Base-by-base conservation (phyloP, 345 rosid genomes). In the Camelina neglecta region DNA sequence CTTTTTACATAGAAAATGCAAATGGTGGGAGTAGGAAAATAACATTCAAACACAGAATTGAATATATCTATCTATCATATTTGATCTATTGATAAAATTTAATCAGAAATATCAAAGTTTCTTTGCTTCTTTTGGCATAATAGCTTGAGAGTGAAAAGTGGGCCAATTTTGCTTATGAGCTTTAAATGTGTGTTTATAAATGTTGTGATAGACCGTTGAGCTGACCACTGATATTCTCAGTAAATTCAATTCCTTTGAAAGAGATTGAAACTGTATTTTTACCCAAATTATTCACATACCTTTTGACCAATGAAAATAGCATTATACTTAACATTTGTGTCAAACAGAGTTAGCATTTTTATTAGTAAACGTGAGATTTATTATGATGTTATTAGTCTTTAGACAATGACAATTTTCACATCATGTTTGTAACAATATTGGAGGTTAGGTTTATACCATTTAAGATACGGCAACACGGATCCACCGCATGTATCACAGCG, bases 181-280 rank as follows among this genome's bases (percentile, higher is more conserved):
- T 60, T 50, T 75, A 60, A 75, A 75, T 68, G 64, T 60, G 63
- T 51, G 31, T 6, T 66, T 42, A 67, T 67, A 68, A 75, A 60
- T 68, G 79, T 45, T 61, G 74, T 8, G 11, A 42, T 53, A 60
- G 64, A 69, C 79, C 79, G 79, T 61, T 75, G 79, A 51, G 57
- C 74, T 68, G 69, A 69, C 74, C 74, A 68, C 10, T 68, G 38
- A 9, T 75, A 51, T 49, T 29, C 69, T 42, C 62, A 49, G 47
- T 60, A 67, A 49, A 67, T 75, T 67, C 79, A 74, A 36, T 66
- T 72, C 53, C 62, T 62, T 48, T 0, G n/a, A 33, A 18, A 58
- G 41, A 2, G 9, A 41, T 8, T 45, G 10, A 15, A 11, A 41
- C 18, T 57, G 13, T 11, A 21, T 39, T 18, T 18, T 12, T 13